Evolutionary conservation across 176 grass and related monocot species (phyloP), one percentile per base, ranked within the genome.

Genomic region (Ampelocalamus luodianensis): DNA sequence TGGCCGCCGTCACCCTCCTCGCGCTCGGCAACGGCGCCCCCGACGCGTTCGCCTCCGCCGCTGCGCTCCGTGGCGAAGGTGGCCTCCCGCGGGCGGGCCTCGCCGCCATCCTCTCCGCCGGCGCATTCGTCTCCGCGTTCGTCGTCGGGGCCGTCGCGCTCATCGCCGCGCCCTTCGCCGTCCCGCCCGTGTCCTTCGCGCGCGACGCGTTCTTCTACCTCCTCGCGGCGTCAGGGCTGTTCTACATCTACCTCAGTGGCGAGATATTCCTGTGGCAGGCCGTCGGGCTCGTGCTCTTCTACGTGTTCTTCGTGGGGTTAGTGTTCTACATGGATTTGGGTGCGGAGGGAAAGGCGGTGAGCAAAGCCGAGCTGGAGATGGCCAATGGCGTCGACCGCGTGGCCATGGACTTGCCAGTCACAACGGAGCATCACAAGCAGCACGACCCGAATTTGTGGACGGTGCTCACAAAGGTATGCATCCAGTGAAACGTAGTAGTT

Each of bases 181-280:
- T 98, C 67, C 77, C 85, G 11, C 89, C 95, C 1, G 83, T 84
- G 3, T 72, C 96, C 5, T 92, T 93, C 79, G 65, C 88, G 63
- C 88, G 93, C 22, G 96, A 98, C 79, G 85, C 95, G 15, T 95
- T 98, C 81, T 98, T 90, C 91, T 95, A 95, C 83, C 83, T 95
- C 45, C 3, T 98, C 55, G 91, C 93, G 7, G 83, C 93, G 49
- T 95, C 85, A 0, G 87, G 80, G 24, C 83, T 98, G 2, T 95
- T 95, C 87, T 95, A 88, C 76, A 11, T 95, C 69, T 98, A 94
- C 88, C 87, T 98, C 60, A 94, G 83, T 76, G 93, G 88, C 17
- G 93, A 98, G 93, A 95, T 98, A 44, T 98, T 90, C 91, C 73
- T 98, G 34, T 98, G 96, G 96, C 93, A 95, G 59, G 93, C 93